Conservation (phyloP, 106 monocot genomes). For the Cymbidium sinense region DNA sequence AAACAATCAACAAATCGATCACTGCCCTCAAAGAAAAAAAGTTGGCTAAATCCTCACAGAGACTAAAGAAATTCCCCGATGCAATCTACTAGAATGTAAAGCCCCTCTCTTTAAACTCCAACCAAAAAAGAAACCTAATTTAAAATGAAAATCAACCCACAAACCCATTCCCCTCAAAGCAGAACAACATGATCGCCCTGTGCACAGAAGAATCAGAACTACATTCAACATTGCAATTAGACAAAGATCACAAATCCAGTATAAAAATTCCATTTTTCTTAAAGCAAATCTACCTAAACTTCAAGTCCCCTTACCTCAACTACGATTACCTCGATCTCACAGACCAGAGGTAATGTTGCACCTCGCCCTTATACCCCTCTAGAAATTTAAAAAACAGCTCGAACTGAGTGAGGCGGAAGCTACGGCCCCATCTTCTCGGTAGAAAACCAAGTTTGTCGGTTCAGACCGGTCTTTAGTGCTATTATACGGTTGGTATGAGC, state of each 20-base stretch:
- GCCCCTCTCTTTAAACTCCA: not conserved
- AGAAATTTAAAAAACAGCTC: not conserved
- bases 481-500: not conserved
- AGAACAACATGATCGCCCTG: not conserved
- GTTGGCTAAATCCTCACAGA: not conserved
- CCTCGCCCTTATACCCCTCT: not conserved
- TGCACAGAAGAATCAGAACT: not conserved
- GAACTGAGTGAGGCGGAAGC: not conserved
- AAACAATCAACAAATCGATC: not conserved
- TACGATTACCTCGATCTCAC: not conserved
- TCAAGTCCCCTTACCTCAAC: not conserved
- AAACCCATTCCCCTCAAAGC: not conserved
- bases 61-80: not conserved
- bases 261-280: not conserved
- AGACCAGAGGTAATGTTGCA: not conserved
- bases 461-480: not conserved
- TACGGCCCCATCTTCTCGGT: not conserved
- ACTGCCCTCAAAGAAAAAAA: not conserved
- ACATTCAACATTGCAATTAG: not conserved
- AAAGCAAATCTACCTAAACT: constrained; percentile 3
- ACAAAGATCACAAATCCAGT: not conserved
- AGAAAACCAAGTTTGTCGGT: not conserved
- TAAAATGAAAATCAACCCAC: not conserved
- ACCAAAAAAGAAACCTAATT: not conserved
- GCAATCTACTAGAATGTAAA: not conserved